Evolutionary conservation across 202 grass and related monocot genomes (phyloP), one percentile per base, ranked within the genome.

Genomic region (Saccharum hybrid): DNA sequence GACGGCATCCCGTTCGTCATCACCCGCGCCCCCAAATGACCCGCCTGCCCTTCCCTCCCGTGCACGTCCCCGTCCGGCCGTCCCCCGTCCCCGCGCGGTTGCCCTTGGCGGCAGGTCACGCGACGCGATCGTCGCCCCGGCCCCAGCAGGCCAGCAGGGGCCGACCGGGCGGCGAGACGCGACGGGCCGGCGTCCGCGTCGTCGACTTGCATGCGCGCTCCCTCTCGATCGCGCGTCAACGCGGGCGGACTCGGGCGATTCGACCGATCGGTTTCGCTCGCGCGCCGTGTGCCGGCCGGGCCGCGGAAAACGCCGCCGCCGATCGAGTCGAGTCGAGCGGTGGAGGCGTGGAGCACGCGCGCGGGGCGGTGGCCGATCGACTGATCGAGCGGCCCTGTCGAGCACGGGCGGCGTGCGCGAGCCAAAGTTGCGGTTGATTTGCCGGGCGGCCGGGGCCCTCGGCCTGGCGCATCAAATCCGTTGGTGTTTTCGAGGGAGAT

Each of bases 1-100:
- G 82, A 88, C 82, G 87, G 77, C 82, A 88, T 75, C 87, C 42
- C 11, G 82, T 85, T 88, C 87, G 82, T 88, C 87, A 49, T 16
- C 48, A 76, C 22, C 72, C 56, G 0, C 34, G 1, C 22, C 7
- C 12, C 5, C 34, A 19, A 16, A 74, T 72, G 80, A 73, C 67
- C 13, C 45, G 0, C 5, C 19, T 73, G 37, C 64, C 83, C 49
- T 41, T 9, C 28, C 28, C 60, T 41, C 13, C 34, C 57, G 57
- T 23, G 57, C n/a, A 60, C n/a, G n/a, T n/a, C n/a, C n/a, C n/a
- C n/a, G n/a, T n/a, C n/a, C n/a, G n/a, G n/a, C n/a, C n/a, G n/a
- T n/a, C n/a, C n/a, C n/a, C n/a, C 57, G 57, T 60, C 57, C 6
- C 26, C 45, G 19, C 34, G 33, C 8, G 16, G 10, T 62, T 88